phyloP scores from a whole-genome alignment of 495 filamentous ascomycete genomes.

The Glarea lozoyensis region DNA sequence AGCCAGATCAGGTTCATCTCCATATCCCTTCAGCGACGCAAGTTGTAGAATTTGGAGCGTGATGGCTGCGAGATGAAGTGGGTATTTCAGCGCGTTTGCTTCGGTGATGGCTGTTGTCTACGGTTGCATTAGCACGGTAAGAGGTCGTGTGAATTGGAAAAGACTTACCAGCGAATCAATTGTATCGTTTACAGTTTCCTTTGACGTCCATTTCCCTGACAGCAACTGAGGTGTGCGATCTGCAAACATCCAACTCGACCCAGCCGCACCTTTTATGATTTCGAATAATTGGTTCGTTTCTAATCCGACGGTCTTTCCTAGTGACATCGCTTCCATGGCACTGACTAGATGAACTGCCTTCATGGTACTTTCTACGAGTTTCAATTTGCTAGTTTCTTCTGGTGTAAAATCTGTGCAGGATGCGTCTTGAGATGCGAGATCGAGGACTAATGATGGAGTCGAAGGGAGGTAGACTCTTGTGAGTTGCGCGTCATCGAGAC shows the following conservation, averaged over 20 bases:
- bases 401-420: slow-evolving; percentile 17
- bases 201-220: slow-evolving; percentile 19
- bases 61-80: slow-evolving; percentile 14
- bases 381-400: slow-evolving; percentile 32
- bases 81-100: slow-evolving; percentile 15
- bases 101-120: slow-evolving; percentile 13
- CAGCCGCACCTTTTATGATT: slow-evolving; percentile 63
- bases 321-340: slow-evolving; percentile 56
- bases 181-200: slow-evolving; percentile 13
- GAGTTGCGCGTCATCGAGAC: slow-evolving; percentile 63
- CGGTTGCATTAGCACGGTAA: neutral
- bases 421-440: slow-evolving; percentile 6
- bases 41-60: slow-evolving; percentile 17
- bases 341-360: slow-evolving; percentile 55
- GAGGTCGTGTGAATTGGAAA: neutral
- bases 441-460: slow-evolving; percentile 19
- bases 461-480: slow-evolving; percentile 50
- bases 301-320: slow-evolving; percentile 52
- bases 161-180: slow-evolving; percentile 16
- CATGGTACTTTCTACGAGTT: slow-evolving; percentile 51
- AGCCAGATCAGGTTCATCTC: slow-evolving; percentile 12
- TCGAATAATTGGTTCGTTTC: slow-evolving; percentile 57
- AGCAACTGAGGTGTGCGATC: slow-evolving; percentile 49
- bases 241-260: slow-evolving; percentile 52
- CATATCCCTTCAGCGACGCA: slow-evolving; percentile 7